phyloP scores from a whole-genome alignment of 352 stramenopile genomes.

The Phytopythium cucurbitacearum region DNA sequence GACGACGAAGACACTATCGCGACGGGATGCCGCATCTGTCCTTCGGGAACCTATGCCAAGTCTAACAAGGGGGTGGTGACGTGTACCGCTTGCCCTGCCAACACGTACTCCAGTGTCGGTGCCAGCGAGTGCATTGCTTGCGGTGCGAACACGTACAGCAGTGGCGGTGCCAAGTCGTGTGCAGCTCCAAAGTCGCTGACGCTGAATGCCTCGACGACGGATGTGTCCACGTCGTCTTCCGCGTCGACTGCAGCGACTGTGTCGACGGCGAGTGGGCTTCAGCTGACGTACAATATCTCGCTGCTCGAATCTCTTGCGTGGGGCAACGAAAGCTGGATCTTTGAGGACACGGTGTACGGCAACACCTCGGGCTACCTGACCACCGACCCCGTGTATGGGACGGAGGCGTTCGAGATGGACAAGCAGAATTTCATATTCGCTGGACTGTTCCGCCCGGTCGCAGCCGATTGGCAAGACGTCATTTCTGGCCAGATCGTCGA shows the following conservation, averaged over 20 bases:
- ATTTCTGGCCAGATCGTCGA: constrained; percentile 60
- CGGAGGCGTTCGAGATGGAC: constrained; percentile 44
- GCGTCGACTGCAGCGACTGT: constrained; percentile 11
- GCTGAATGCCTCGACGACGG: constrained; percentile 24
- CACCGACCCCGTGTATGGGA: constrained; percentile 32
- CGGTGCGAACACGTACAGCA: constrained; percentile 63
- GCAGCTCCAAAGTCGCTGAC: constrained; percentile 39
- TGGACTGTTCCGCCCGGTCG: constrained; percentile 62
- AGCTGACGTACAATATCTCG: constrained; percentile 70
- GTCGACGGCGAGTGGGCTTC: constrained; percentile 18
- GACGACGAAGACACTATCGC: constrained; percentile 22
- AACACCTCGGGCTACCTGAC: constrained; percentile 25
- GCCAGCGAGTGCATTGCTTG: constrained; percentile 44
- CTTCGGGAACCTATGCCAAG: constrained; percentile 45
- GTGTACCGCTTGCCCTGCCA: constrained; percentile 48
- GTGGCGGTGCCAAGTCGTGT: constrained; percentile 29
- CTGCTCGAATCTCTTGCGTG: constrained; percentile 63
- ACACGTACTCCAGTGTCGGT: constrained; percentile 58
- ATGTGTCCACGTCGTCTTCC: constrained; percentile 17
- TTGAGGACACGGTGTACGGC: constrained; percentile 35
- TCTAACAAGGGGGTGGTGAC: constrained; percentile 27
- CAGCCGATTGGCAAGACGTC: constrained; percentile 39
- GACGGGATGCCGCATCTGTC: constrained; percentile 49
- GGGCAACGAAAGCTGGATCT: constrained; percentile 58
- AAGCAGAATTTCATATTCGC: constrained; percentile 39